Conservation (phyloP, 2,329 filamentous ascomycete genomes). For the Alternaria arbusti region DNA sequence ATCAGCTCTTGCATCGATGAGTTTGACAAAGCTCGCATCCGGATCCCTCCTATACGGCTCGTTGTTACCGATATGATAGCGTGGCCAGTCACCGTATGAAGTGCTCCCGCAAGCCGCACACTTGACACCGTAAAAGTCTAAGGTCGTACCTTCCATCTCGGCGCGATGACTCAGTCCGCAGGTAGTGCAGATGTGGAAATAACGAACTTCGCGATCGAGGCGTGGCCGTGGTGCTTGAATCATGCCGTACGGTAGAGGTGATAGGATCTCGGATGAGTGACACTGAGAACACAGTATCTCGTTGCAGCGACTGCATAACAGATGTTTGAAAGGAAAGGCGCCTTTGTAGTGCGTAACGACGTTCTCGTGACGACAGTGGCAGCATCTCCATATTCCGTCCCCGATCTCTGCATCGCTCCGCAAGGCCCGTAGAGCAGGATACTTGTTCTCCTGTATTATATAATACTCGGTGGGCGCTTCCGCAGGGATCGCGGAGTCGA, state of each 20-base stretch:
- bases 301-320: slow-evolving; percentile 13
- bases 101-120: slow-evolving; percentile 14
- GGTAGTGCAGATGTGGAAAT: slow-evolving; percentile 17
- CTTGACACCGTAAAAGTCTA: slow-evolving; percentile 16
- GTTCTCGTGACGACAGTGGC: slow-evolving; percentile 22
- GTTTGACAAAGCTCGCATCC: slow-evolving; percentile 14
- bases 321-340: slow-evolving; percentile 18
- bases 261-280: slow-evolving; percentile 16
- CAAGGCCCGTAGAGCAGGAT: slow-evolving; percentile 17
- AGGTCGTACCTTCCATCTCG: slow-evolving; percentile 14
- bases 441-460: slow-evolving; percentile 17
- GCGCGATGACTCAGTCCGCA: slow-evolving; percentile 23
- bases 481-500: slow-evolving; percentile 3
- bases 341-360: slow-evolving; percentile 18
- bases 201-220: slow-evolving; percentile 8
- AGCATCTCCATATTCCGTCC: slow-evolving; percentile 23
- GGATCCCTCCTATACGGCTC: slow-evolving; percentile 23
- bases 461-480: slow-evolving; percentile 15
- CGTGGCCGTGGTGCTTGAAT: slow-evolving; percentile 5
- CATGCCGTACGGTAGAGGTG: slow-evolving; percentile 18
- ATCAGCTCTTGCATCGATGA: slow-evolving; percentile 14
- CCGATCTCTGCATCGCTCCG: slow-evolving; percentile 20
- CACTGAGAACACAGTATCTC: slow-evolving; percentile 9
- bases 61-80: slow-evolving; percentile 17
- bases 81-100: slow-evolving; percentile 21